These are phyloP conservation scores for Trichoderma sp. DNA, from an alignment of 2,329 filamentous ascomycete genomes.

Conservation along the genomic window DNA sequence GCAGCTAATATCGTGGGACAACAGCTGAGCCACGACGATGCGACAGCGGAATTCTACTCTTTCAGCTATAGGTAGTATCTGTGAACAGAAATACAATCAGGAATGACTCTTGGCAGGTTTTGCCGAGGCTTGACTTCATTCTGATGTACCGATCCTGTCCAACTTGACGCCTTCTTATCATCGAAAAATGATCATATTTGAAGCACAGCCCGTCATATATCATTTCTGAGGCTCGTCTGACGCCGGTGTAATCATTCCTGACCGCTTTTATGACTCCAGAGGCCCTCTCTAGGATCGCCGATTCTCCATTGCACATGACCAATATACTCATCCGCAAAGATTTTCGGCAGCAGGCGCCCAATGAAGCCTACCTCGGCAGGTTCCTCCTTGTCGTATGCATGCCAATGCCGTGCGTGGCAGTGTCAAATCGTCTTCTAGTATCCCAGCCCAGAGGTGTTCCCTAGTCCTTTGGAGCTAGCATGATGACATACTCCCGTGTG, in stretches of 20 bases:
- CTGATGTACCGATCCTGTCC: neutral
- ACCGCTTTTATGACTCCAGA: neutral
- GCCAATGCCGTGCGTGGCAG: neutral
- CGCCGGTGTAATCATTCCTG: neutral
- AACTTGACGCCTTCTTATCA: neutral
- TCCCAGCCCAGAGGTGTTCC: neutral
- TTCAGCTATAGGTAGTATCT: neutral
- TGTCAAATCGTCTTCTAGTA: neutral
- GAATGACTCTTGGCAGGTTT: neutral
- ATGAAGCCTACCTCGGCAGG: neutral
- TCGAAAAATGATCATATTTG: neutral
- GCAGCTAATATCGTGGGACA: neutral
- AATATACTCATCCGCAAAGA: neutral
- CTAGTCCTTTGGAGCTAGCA: slow-evolving; percentile 61
- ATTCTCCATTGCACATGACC: neutral
- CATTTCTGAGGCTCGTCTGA: neutral
- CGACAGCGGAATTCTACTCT: neutral
- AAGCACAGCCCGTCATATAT: neutral
- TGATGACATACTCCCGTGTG: slow-evolving; percentile 90
- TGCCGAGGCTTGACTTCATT: neutral
- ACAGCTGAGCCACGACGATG: neutral
- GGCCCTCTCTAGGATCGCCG: neutral
- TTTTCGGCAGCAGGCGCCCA: neutral
- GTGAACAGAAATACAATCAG: neutral
- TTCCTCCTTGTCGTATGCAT: neutral